A percentile compares a stretch with the other conserved stretches of the same genome.
Evolutionary conservation across 1,284 basidiomycete species (phyloP).

Genomic region (Melampsora larici-populina): DNA sequence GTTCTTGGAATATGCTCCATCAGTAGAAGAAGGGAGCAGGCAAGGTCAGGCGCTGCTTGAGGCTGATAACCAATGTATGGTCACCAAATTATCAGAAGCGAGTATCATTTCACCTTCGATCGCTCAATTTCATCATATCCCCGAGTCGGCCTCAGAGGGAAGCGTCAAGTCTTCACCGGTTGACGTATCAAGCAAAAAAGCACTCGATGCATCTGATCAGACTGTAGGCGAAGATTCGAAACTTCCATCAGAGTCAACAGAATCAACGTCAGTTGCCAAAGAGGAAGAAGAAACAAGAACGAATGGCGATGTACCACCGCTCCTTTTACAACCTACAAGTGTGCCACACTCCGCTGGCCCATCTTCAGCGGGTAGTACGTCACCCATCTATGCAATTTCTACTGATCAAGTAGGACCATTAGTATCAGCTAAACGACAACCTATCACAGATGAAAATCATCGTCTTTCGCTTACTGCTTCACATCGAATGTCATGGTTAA

Average conservation of each 20-base stretch:
- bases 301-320: not conserved
- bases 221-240: too few relatives aligned
- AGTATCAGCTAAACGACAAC: not conserved
- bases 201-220: too few relatives aligned
- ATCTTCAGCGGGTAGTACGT: not conserved
- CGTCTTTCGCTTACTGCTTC: not conserved
- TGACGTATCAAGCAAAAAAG: too few relatives aligned
- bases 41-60: conserved; percentile 12
- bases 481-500: not conserved
- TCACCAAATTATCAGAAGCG: conserved; percentile 15
- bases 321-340: not conserved
- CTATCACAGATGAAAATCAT: not conserved
- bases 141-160: not conserved
- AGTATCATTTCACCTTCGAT: conserved; percentile 12
- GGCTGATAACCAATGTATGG: conserved; percentile 11
- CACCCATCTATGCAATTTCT: not conserved
- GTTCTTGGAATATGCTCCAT: conserved; percentile 21
- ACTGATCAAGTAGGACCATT: not conserved
- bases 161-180: too few relatives aligned
- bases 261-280: too few relatives aligned
- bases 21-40: conserved; percentile 1
- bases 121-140: not conserved
- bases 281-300: too few relatives aligned
- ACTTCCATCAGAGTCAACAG: too few relatives aligned
- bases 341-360: not conserved